Evolutionary conservation across 306 rosid genomes (phyloP).

Genomic region (Prunus mongolica): DNA sequence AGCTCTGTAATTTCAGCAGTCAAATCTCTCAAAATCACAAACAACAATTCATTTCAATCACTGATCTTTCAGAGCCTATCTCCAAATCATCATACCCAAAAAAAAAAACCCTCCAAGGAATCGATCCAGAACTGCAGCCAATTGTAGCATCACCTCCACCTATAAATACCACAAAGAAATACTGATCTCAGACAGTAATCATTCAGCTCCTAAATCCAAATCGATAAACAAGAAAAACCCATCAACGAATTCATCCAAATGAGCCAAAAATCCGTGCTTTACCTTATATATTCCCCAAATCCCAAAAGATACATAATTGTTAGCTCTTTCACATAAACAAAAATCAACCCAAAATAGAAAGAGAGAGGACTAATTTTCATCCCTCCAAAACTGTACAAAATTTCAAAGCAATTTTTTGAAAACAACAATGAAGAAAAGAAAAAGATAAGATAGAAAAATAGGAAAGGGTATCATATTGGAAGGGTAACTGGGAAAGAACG

Average conservation of each 20-base stretch:
- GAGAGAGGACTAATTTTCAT: neutral
- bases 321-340: slow-evolving; percentile 11
- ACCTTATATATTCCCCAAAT: neutral
- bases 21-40: slow-evolving; percentile 18
- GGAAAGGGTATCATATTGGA: neutral
- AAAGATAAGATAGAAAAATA: neutral
- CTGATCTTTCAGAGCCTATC: slow-evolving; percentile 10
- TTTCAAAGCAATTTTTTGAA: neutral
- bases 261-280: slow-evolving; percentile 7
- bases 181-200: slow-evolving; percentile 15
- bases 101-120: slow-evolving; percentile 26
- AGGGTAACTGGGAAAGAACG: slow-evolving; percentile 4
- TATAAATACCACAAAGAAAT: slow-evolving; percentile 26
- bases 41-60: slow-evolving; percentile 12
- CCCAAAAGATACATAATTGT: slow-evolving; percentile 13
- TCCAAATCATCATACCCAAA: slow-evolving; percentile 2
- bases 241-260: slow-evolving; percentile 12
- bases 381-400: slow-evolving; percentile 16
- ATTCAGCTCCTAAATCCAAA: slow-evolving; percentile 17
- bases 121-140: slow-evolving; percentile 29
- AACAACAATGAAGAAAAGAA: neutral
- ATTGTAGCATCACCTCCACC: slow-evolving; percentile 31
- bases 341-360: slow-evolving; percentile 20
- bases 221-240: slow-evolving; percentile 26
- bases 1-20: neutral